Evolutionary conservation across 768 basidiomycete species (phyloP), one percentile per base, ranked within the genome.

Genomic region (Pisolithus marmoratus): DNA sequence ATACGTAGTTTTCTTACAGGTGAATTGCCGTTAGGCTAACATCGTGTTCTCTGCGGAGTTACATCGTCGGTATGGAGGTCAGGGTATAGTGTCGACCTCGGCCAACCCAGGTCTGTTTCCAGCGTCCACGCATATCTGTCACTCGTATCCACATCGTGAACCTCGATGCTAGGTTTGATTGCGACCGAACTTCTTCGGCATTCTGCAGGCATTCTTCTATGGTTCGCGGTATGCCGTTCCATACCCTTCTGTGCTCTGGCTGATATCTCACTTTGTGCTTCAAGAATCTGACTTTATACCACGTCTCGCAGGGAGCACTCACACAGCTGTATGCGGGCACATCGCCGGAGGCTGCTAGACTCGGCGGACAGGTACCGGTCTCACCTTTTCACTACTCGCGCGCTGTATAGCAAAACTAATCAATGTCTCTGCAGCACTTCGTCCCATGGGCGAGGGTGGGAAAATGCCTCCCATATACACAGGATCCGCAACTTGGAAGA

Each of bases 291-390:
- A 31, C 64, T 1, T 38, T 72, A 2, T 66, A 66, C 38, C 66
- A 71, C 12, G 61, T 66, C 0, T 49, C 66, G 1, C 64, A 67
- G 22, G 79, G 80, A 14, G 76, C 75, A 0, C 57, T 80, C 15
- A 80, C 78, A 1, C 77, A 73, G 47, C 58, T 82, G 0, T 81
- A 71, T 52, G 80, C 76, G 11, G 80, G 75, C 5, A 81, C 79
- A 1, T 60, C 69, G 0, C 60, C 68, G 0, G 74, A 72, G 27
- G 77, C 71, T 3, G 68, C 59, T 4, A 52, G 56, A 1, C 54
- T 80, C 22, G 74, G 73, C 37, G 80, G 80, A 26, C 75, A 79
- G 67, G 80, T 77, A 27, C 2, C 52, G 27, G 15, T 34, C 34
- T 34, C 12, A 5, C 34, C 20, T 5, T 15, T 29, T 15, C 34